phyloP scores from a whole-genome alignment of 306 rosid species.

The Alnus glutinosa region DNA sequence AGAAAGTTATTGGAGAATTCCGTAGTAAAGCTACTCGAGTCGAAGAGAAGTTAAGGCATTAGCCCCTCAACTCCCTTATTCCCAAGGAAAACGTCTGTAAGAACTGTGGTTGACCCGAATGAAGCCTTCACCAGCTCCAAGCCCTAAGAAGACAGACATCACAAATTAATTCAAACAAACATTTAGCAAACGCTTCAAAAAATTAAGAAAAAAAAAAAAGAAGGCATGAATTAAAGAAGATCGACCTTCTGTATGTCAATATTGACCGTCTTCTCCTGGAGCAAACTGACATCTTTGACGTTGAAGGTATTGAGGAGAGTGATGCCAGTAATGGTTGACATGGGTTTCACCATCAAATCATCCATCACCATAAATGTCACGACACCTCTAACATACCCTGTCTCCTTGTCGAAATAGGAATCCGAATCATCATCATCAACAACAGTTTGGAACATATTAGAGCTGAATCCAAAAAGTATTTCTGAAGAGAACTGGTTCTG shows the following conservation, averaged over 20 bases:
- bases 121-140: conserved; percentile 1
- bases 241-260: neutral
- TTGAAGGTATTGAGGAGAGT: neutral
- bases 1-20: too few relatives aligned
- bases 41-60: too few relatives aligned
- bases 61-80: too few relatives aligned
- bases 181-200: neutral
- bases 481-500: too few relatives aligned
- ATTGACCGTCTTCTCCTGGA: neutral
- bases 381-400: neutral
- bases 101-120: neutral
- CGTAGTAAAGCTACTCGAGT: too few relatives aligned
- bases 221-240: neutral
- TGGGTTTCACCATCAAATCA: neutral
- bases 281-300: neutral
- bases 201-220: neutral
- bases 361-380: conserved; percentile 4
- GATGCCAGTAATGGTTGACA: neutral
- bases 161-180: neutral
- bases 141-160: neutral
- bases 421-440: too few relatives aligned
- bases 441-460: too few relatives aligned
- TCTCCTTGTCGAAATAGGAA: neutral
- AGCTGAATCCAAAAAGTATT: too few relatives aligned
- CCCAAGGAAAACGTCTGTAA: conserved; percentile 8